A percentile compares a stretch with the other conserved stretches of the same genome.
Conservation (phyloP, 192 early-diverging fungal genomes). For the Helicostylum pulchrum region DNA sequence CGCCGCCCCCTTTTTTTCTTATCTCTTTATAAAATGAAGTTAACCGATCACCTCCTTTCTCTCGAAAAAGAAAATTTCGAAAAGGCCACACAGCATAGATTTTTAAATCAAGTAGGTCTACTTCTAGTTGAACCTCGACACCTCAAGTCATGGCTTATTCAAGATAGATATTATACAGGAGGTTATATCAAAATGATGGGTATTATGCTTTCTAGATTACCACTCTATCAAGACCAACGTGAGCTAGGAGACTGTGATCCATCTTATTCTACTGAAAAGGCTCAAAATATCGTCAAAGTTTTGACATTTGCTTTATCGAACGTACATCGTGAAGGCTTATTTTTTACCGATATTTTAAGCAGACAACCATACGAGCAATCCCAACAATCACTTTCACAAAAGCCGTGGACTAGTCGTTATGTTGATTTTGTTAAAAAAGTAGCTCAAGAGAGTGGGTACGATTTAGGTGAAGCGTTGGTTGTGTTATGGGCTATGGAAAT, state of each 20-base stretch:
- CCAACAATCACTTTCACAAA: neutral
- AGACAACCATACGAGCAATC: neutral
- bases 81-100: conserved; percentile 19
- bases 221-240: neutral
- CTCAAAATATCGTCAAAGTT: conserved; percentile 7
- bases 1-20: too few species aligned
- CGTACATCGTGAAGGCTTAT: conserved; percentile 19
- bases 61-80: conserved; percentile 21
- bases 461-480: conserved; percentile 18
- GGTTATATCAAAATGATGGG: conserved; percentile 26
- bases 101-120: conserved; percentile 18
- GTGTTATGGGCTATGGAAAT: conserved; percentile 29
- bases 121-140: conserved; percentile 14
- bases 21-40: neutral
- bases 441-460: conserved; percentile 11
- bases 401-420: conserved; percentile 16
- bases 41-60: conserved; percentile 20
- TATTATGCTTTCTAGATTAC: conserved; percentile 12
- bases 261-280: neutral
- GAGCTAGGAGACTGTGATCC: conserved; percentile 13
- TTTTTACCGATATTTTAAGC: conserved; percentile 19
- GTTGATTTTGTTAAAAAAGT: conserved; percentile 23
- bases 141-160: conserved; percentile 17
- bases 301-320: conserved; percentile 23
- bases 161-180: conserved; percentile 23